Percentiles rank a stretch among this genome's conserved stretches.
Evolutionary conservation across 2,329 filamentous ascomycete genomes (phyloP).

Genomic region (Paracorniculantispora psalliotae): DNA sequence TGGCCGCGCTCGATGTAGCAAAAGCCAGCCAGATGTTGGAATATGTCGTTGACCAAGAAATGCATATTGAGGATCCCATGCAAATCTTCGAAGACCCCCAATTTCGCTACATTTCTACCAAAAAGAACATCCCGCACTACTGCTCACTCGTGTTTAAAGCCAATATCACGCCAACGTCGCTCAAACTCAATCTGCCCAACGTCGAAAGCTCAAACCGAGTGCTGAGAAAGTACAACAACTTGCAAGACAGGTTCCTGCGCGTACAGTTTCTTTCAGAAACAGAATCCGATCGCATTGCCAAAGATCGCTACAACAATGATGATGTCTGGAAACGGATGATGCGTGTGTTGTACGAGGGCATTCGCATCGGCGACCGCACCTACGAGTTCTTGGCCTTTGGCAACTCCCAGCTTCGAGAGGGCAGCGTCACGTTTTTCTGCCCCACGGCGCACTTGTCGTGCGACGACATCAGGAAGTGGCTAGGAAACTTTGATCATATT

Average conservation of each 20-base stretch:
- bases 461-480: conserved; percentile 73
- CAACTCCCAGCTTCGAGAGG: conserved; percentile 89
- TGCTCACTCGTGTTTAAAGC: conserved; percentile 73
- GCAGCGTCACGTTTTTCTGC: conserved; percentile 90
- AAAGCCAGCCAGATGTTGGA: conserved; percentile 67
- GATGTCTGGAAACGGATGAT: conserved; percentile 71
- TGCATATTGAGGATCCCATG: conserved; percentile 55
- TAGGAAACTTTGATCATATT: conserved; percentile 82
- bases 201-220: conserved; percentile 88
- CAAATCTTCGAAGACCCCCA: conserved; percentile 1
- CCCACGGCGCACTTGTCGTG: conserved; percentile 62
- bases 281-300: conserved; percentile 50
- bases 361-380: conserved; percentile 72
- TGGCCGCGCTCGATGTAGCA: conserved; percentile 41
- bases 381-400: conserved; percentile 93
- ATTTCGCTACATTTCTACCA: background rate
- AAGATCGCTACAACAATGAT: conserved; percentile 53
- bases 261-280: conserved; percentile 87
- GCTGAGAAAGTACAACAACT: conserved; percentile 63
- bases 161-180: conserved; percentile 75
- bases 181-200: conserved; percentile 71
- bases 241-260: conserved; percentile 75
- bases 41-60: conserved; percentile 61
- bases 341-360: conserved; percentile 69
- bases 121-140: conserved; percentile 50